Base-by-base conservation (phyloP, 495 filamentous ascomycete genomes). In the Neurospora sp. region DNA sequence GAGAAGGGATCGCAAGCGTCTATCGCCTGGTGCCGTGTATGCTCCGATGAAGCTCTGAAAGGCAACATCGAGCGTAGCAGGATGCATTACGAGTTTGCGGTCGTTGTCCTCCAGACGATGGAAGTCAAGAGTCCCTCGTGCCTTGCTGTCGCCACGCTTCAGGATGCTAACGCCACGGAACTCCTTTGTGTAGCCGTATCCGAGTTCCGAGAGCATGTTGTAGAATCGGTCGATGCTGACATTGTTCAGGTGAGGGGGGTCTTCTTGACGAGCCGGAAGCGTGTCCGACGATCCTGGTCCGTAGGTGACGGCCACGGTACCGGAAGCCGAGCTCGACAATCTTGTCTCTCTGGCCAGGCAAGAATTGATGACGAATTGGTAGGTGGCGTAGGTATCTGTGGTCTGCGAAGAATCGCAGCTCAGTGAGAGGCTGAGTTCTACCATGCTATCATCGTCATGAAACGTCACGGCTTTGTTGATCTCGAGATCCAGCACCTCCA, bases 1-100 rank as follows among this genome's bases (percentile, higher is more conserved):
- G 40, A 79, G 75, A 1, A 79, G 38, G 5, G 74, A 69, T 69
- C 59, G 27, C 14, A 81, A 42, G 3, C 69, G 38, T 1, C 76
- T 77, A 72, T 80, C 79, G 0, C 69, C 68, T 0, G 80, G 81
- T 20, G 37, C 53, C 0, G 40, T 69, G 69, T 73, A 72, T 0
- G 81, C 78, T 3, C 80, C 69, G 9, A 83, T 38, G 1, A 77
- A 53, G 40, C 75, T 66, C 44, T 82, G 80, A 38, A 82, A 74
- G 0, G 79, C 78, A 4, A 69, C 70, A 68, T 83, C 81, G 7
- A 83, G 73, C 0, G 70, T 44, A 0, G 71, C 76, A 0, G 80
- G 81, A 48, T 83, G 81, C 5, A 83, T 14, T 8, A 80, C 27
- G 0, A 77, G 66, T 31, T 18, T 14, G 11, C 66, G 72, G 41